These are phyloP conservation scores for Paramecium pentaurelia DNA, from an alignment of 73 alveolate genomes.

Conservation along the genomic window DNA sequence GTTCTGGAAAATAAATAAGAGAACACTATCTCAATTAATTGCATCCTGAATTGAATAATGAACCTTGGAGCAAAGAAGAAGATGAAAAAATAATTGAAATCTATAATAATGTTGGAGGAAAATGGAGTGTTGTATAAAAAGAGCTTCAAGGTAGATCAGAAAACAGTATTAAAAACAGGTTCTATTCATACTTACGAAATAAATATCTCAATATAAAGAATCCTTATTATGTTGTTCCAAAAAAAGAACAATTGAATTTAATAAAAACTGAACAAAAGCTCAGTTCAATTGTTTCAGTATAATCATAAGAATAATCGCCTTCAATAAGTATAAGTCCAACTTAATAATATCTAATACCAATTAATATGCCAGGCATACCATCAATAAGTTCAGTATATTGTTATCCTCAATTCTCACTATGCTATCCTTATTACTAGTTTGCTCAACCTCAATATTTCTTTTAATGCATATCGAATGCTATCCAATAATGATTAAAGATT, in stretches of 20 bases:
- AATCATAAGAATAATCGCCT: not conserved
- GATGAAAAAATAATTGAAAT: constrained; percentile 14
- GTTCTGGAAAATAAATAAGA: not conserved
- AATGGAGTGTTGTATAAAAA: constrained; percentile 89
- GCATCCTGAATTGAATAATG: not conserved
- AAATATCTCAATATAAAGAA: constrained; percentile 37
- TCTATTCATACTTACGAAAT: constrained; percentile 64
- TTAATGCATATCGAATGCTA: not conserved
- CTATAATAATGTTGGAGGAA: constrained; percentile 77
- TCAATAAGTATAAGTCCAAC: not conserved
- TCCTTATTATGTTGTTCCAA: constrained; percentile 21
- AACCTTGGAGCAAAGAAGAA: constrained; percentile 11
- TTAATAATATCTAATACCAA: not conserved
- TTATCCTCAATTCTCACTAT: not conserved
- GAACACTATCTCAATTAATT: not conserved
- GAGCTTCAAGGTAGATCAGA: constrained; percentile 94
- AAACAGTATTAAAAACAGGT: constrained; percentile 90
- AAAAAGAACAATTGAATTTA: not conserved
- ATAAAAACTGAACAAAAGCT: not conserved
- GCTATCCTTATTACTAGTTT: not conserved
- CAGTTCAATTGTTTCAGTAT: not conserved
- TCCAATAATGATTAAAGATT: not conserved
- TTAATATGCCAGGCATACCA: not conserved
- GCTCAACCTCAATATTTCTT: not conserved
- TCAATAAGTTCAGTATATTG: not conserved